Evolutionary conservation across 495 filamentous ascomycete species (phyloP), one percentile per base, ranked within the genome.

Genomic region (Zalerion maritima): DNA sequence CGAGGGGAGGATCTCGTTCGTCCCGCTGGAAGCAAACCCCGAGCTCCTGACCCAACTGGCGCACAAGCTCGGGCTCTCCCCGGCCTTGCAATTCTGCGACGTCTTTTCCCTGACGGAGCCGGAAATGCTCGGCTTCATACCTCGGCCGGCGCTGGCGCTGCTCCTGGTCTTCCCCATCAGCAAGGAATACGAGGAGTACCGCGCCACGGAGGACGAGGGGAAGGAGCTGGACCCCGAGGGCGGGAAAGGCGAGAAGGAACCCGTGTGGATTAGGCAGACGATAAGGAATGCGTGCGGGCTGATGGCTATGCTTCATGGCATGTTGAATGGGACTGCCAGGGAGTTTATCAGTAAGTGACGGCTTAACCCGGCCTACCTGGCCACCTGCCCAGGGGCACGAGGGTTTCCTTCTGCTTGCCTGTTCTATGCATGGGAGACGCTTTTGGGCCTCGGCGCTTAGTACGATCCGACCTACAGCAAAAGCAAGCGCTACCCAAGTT

Each of bases 151-250:
- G 3, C 67, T 75, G 38, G 84, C 81, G 16, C 66, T 92, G 12
- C 70, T 93, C 34, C 73, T 91, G 54, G 81, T 91, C 42, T 82
- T 87, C 55, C 84, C 82, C 36, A 64, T 85, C 37, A 73, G 68
- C n/a, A 50, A 58, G 24, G 57, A 69, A 20, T 89, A 83, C 61
- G 72, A 83, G 54, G 53, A 60, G 26, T 63, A 64, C 38, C 72
- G 79, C 15, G 49, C 60, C 15, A 49, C 62, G 33, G 81, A 85
- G 52, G 78, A 89, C 50, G 51, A 60, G 19, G 26, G 45, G 2
- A 46, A 36, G 25, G n/a, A n/a, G n/a, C 54, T 67, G 18, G 40
- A 54, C 9, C 2, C 28, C 4, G 60, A 63, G 21, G 28, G 40
- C 1, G 53, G 55, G 18, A 41, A 36, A 14, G 64, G 62, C 17